phyloP scores from a whole-genome alignment of 768 basidiomycete species.

The Mycena galericulata region DNA sequence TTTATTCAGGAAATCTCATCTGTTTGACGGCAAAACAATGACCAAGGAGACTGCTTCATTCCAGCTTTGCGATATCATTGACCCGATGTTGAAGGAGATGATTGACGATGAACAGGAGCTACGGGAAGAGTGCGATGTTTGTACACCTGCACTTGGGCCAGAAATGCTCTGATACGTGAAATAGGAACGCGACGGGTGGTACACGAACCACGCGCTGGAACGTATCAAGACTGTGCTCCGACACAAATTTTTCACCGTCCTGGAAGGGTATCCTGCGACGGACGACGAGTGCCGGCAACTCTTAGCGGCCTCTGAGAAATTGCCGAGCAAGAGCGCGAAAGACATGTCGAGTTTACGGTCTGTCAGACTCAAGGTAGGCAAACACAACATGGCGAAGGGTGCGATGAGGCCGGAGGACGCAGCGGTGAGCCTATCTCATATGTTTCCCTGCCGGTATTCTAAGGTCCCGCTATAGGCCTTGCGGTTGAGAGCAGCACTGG shows the following conservation, averaged over 20 bases:
- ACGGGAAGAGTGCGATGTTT: conserved; percentile 80
- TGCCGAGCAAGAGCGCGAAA: conserved; percentile 46
- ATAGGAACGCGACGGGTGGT: conserved; percentile 93
- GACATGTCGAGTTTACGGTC: conserved; percentile 52
- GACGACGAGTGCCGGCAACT: conserved; percentile 81
- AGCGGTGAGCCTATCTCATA: conserved; percentile 62
- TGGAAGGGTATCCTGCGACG: conserved; percentile 78
- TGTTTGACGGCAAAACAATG: conserved; percentile 88
- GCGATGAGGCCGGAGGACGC: conserved; percentile 86
- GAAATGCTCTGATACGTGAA: not conserved
- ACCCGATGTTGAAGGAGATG: conserved; percentile 85
- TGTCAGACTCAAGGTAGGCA: conserved; percentile 72
- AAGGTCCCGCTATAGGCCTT: conserved; percentile 61
- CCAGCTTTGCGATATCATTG: conserved; percentile 92
- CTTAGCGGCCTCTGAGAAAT: conserved; percentile 58
- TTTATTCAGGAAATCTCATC: conserved; percentile 71
- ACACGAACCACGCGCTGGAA: conserved; percentile 78
- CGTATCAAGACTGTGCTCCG: conserved; percentile 87
- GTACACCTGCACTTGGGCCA: conserved; percentile 42
- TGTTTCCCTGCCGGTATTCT: not conserved
- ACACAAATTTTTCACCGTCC: conserved; percentile 85
- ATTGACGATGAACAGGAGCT: conserved; percentile 80
- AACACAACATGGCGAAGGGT: conserved; percentile 92
- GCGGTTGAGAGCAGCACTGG: conserved; percentile 74
- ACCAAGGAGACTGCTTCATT: conserved; percentile 92